phyloP scores from a whole-genome alignment of 2,329 filamentous ascomycete genomes.

The Nectriaceae sp. region DNA sequence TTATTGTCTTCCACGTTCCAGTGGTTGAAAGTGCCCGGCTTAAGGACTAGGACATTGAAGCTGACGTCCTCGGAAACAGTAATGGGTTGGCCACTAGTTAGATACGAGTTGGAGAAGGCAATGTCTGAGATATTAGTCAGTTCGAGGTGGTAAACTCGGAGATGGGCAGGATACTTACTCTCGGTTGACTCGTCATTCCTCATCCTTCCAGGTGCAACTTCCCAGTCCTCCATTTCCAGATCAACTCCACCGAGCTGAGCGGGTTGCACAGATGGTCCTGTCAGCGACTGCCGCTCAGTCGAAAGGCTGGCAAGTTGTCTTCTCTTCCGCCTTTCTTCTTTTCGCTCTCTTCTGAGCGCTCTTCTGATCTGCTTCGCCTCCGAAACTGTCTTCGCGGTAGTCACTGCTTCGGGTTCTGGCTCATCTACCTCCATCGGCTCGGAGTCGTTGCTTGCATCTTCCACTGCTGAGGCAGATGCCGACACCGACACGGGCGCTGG shows the following conservation, averaged over 20 bases:
- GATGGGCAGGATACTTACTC: constrained; percentile 35
- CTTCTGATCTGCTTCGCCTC: background rate
- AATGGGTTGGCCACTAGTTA: constrained; percentile 39
- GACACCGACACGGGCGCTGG: constrained; percentile 5
- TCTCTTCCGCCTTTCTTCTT: background rate
- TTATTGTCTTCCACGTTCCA: constrained; percentile 32
- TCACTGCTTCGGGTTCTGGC: background rate
- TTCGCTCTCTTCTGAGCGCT: background rate
- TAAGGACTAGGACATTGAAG: constrained; percentile 44
- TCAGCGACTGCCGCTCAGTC: background rate
- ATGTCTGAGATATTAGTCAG: constrained; percentile 33
- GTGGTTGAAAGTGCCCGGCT: constrained; percentile 37
- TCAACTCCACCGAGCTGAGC: constrained; percentile 11
- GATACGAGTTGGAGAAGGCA: constrained; percentile 46
- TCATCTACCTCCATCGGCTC: constrained; percentile 10
- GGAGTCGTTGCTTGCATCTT: background rate
- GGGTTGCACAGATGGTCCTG: constrained; percentile 3
- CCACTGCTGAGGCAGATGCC: background rate
- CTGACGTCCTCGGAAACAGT: constrained; percentile 38
- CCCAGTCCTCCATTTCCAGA: constrained; percentile 46
- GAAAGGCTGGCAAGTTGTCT: background rate
- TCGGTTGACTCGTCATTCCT: constrained; percentile 29
- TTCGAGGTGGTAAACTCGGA: background rate
- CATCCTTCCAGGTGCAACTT: constrained; percentile 46
- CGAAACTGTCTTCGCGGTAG: constrained; percentile 4